Percentiles rank a stretch among this genome's conserved stretches.
These are phyloP conservation scores for Chaetomidium leptoderma DNA, from an alignment of 495 filamentous ascomycete species.

Conservation along the genomic window DNA sequence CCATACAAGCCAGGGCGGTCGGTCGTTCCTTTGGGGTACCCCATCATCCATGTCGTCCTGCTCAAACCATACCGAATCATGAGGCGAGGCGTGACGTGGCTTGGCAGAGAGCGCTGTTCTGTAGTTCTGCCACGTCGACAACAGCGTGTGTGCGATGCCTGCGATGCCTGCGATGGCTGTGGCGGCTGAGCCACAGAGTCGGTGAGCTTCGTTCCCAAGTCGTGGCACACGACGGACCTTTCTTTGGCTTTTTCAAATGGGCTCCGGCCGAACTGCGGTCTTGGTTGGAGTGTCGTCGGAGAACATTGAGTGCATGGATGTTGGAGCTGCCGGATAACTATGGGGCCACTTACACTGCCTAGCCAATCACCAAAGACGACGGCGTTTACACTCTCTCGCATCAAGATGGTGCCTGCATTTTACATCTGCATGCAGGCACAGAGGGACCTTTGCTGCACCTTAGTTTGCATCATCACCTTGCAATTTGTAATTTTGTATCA, in stretches of 20 bases:
- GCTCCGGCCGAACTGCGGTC: neutral
- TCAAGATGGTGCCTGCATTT: conserved; percentile 1
- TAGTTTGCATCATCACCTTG: neutral
- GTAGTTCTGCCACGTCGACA: conserved; percentile 16
- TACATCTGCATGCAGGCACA: conserved; percentile 5
- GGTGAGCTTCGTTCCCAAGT: neutral
- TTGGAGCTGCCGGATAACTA: neutral
- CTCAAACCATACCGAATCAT: conserved; percentile 5
- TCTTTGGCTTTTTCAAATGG: neutral
- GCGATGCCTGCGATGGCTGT: neutral
- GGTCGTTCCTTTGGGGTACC: neutral
- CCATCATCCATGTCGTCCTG: neutral
- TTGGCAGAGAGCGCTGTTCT: neutral
- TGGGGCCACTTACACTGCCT: neutral
- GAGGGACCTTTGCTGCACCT: neutral
- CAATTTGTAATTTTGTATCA: neutral
- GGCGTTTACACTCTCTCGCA: neutral
- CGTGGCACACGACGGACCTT: too few relatives aligned
- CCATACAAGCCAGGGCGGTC: neutral
- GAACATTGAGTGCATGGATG: too few relatives aligned
- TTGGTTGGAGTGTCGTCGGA: neutral
- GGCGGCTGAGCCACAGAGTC: neutral
- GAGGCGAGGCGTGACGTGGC: conserved; percentile 12
- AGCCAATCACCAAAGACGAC: neutral
- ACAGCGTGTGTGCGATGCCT: neutral